Percentiles rank a stretch among this genome's conserved stretches.
Conservation (phyloP, 176 grass and related monocot genomes). For the Cymbopogon citratus region DNA sequence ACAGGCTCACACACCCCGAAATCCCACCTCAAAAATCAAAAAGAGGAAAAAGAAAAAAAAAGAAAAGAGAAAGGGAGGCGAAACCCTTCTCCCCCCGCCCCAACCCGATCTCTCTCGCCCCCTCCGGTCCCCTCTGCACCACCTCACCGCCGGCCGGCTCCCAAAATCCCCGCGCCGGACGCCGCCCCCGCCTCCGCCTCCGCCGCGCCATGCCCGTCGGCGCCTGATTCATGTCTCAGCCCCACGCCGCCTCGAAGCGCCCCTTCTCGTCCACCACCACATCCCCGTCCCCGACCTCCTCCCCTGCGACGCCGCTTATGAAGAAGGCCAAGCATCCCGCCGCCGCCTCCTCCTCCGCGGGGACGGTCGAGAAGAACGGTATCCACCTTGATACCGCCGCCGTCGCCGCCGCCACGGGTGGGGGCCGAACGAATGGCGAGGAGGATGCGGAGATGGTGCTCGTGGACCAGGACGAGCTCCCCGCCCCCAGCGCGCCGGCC, state of each 20-base stretch:
- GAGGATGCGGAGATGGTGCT: conserved; percentile 65
- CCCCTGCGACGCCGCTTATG: conserved; percentile 39
- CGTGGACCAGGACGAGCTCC: conserved; percentile 58
- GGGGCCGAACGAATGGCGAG: conserved; percentile 26
- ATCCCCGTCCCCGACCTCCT: conserved; percentile 24
- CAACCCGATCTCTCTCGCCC: conserved; percentile 42
- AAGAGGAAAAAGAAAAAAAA: not conserved
- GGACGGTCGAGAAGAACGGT: conserved; percentile 50
- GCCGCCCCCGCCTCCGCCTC: conserved; percentile 1
- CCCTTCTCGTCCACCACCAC: conserved; percentile 27
- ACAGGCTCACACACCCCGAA: not conserved
- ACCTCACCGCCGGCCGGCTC: conserved; percentile 21
- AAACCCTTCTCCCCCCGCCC: conserved; percentile 35
- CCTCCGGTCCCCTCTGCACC: conserved; percentile 7
- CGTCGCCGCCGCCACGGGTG: not conserved
- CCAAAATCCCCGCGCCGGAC: conserved; percentile 32
- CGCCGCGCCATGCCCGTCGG: conserved; percentile 36
- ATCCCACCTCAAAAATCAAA: conserved; percentile 11
- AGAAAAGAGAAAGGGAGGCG: not conserved
- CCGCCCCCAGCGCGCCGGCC: conserved; percentile 12
- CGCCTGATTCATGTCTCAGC: conserved; percentile 63
- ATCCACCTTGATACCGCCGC: conserved; percentile 33
- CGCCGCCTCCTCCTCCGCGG: conserved; percentile 13
- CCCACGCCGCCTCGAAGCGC: conserved; percentile 52
- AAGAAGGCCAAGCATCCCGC: conserved; percentile 56